phyloP scores from a whole-genome alignment of 2,329 filamentous ascomycete genomes.

The Colletotrichum zoysiae region DNA sequence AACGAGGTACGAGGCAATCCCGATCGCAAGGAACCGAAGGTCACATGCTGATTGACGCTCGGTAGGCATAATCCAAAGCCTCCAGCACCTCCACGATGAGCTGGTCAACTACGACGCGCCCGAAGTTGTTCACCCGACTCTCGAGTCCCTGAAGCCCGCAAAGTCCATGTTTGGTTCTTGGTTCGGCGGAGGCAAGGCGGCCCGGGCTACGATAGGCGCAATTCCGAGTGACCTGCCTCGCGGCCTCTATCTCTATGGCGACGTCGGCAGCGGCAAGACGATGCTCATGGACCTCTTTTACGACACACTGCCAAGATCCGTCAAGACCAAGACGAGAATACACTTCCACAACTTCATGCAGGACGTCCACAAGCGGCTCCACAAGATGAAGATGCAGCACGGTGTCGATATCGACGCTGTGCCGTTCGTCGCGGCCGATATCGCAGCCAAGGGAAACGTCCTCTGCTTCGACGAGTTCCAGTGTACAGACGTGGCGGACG shows the following conservation, averaged over 20 bases:
- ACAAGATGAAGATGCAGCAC: slow-evolving; percentile 89
- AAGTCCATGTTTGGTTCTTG: slow-evolving; percentile 70
- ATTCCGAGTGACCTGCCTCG: slow-evolving; percentile 84
- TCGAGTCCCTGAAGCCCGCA: slow-evolving; percentile 74
- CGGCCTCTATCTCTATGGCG: slow-evolving; percentile 94
- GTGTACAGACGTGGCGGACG: slow-evolving; percentile 97
- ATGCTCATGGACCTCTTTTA: slow-evolving; percentile 99
- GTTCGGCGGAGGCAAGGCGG: slow-evolving; percentile 64
- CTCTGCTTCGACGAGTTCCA: slow-evolving; percentile 99
- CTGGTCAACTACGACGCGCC: slow-evolving; percentile 80
- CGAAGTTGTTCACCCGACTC: slow-evolving; percentile 79
- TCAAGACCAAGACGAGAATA: slow-evolving; percentile 88
- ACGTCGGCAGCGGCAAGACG: slow-evolving; percentile 97
- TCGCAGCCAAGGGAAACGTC: slow-evolving; percentile 86
- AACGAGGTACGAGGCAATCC: slow-evolving; percentile 73
- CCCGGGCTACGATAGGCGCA: slow-evolving; percentile 55
- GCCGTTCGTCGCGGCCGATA: slow-evolving; percentile 93
- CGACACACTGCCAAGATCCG: slow-evolving; percentile 86
- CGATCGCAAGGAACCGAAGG: not conserved
- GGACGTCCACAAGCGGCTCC: slow-evolving; percentile 90
- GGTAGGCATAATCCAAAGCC: slow-evolving; percentile 84
- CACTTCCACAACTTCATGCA: slow-evolving; percentile 99
- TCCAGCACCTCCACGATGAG: slow-evolving; percentile 91
- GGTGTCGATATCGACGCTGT: slow-evolving; percentile 92
- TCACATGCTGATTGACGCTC: slow-evolving; percentile 35